These are phyloP conservation scores for Platanus orientalis DNA, from an alignment of 164 flowering plant genomes.

Conservation along the genomic window DNA sequence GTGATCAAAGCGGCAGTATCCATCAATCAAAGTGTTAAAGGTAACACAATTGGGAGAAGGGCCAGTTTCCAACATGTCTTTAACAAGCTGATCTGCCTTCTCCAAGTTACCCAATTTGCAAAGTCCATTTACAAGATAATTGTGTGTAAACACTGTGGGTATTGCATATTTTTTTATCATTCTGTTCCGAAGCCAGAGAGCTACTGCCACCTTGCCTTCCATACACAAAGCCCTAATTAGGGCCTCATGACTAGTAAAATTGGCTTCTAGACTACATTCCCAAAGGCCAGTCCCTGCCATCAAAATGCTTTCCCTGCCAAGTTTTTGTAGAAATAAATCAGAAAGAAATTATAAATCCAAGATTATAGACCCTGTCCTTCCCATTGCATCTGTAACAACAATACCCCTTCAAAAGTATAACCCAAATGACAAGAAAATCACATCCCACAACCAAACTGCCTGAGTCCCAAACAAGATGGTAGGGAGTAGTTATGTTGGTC, in stretches of 20 bases:
- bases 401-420: not conserved
- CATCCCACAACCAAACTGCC: not conserved
- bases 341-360: not conserved
- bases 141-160: slow-evolving; percentile 58
- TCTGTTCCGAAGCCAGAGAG: slow-evolving; percentile 43
- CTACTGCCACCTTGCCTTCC: slow-evolving; percentile 55
- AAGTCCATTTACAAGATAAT: slow-evolving; percentile 56
- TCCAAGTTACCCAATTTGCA: slow-evolving; percentile 53
- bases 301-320: slow-evolving; percentile 52
- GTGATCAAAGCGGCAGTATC: slow-evolving; percentile 45
- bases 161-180: slow-evolving; percentile 34
- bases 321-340: not conserved
- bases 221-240: slow-evolving; percentile 44
- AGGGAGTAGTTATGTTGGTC: not conserved
- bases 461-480: not conserved
- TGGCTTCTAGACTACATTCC: slow-evolving; percentile 9
- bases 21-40: slow-evolving; percentile 59
- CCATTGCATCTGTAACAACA: not conserved
- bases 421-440: not conserved
- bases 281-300: slow-evolving; percentile 19
- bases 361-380: not conserved
- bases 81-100: slow-evolving; percentile 49
- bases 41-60: slow-evolving; percentile 59
- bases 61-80: slow-evolving; percentile 56
- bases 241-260: slow-evolving; percentile 17